Evolutionary conservation across 129 eudicot genomes (phyloP).

Genomic region (Flaveria brownii): DNA sequence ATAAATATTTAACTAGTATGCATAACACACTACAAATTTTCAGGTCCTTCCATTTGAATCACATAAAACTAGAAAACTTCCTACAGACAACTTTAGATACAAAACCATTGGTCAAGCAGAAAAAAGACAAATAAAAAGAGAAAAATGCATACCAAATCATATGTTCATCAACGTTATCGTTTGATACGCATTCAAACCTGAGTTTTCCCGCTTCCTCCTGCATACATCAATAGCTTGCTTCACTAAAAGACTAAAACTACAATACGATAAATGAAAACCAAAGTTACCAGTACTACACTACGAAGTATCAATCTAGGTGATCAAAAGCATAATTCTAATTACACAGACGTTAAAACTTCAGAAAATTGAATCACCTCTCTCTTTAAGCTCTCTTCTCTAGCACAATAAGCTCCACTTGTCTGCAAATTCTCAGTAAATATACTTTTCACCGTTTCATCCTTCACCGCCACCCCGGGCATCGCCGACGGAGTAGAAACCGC

Average conservation of each 20-base stretch:
- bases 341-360: background rate
- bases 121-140: conserved; percentile 8
- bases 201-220: conserved; percentile 92
- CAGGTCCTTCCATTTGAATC: conserved; percentile 3
- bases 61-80: background rate
- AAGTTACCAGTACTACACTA: background rate
- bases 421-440: conserved; percentile 86
- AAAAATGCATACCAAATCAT: conserved; percentile 76
- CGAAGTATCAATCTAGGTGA: background rate
- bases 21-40: background rate
- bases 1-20: conserved; percentile 9
- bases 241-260: conserved; percentile 21
- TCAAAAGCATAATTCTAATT: no score
- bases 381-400: conserved; percentile 87
- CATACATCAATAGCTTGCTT: conserved; percentile 20
- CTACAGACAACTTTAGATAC: background rate
- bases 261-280: background rate
- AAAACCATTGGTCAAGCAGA: background rate
- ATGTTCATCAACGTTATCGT: conserved; percentile 81
- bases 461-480: conserved; percentile 48
- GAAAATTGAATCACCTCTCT: conserved; percentile 57
- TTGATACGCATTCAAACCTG: conserved; percentile 75
- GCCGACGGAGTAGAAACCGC: conserved; percentile 38
- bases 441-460: conserved; percentile 76
- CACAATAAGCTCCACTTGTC: conserved; percentile 94